These are phyloP conservation scores for Medicago ruthenica DNA, from an alignment of 306 rosid genomes.

Conservation along the genomic window DNA sequence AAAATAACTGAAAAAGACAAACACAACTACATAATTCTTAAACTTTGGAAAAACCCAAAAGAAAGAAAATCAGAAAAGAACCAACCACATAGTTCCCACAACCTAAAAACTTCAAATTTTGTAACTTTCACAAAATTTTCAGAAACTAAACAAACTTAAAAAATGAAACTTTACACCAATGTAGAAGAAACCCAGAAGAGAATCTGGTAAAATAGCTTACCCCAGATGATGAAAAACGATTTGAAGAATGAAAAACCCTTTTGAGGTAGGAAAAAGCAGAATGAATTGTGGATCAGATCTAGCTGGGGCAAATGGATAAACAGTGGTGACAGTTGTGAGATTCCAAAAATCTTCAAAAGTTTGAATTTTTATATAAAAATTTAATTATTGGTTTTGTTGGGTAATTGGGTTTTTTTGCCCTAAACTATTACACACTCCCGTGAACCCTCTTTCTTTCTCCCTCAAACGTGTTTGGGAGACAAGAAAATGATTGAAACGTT, in stretches of 20 bases:
- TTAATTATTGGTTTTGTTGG: constrained; percentile 3
- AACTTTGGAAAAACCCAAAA: background rate
- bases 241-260: constrained; percentile 39
- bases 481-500: constrained; percentile 43
- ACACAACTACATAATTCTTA: background rate
- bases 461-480: constrained; percentile 46
- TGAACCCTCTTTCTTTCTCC: constrained; percentile 3
- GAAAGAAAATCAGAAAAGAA: background rate
- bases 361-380: constrained; percentile 37
- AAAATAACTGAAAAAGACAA: constrained; percentile 6
- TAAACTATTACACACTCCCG: constrained; percentile 32
- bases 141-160: background rate
- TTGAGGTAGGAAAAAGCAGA: constrained; percentile 34
- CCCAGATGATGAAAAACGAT: constrained; percentile 31
- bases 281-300: constrained; percentile 58
- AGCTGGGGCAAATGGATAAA: constrained; percentile 37
- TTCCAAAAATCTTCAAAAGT: constrained; percentile 43
- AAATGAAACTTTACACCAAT: constrained; percentile 31
- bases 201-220: constrained; percentile 33
- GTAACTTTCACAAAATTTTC: background rate
- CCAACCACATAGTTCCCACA: background rate
- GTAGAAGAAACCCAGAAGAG: constrained; percentile 28
- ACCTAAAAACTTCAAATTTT: background rate
- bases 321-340: constrained; percentile 52
- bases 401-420: constrained; percentile 28